Percentiles rank a stretch among this genome's conserved stretches.
phyloP scores from a whole-genome alignment of 2,329 filamentous ascomycete species.

The Colletotrichum sp. region DNA sequence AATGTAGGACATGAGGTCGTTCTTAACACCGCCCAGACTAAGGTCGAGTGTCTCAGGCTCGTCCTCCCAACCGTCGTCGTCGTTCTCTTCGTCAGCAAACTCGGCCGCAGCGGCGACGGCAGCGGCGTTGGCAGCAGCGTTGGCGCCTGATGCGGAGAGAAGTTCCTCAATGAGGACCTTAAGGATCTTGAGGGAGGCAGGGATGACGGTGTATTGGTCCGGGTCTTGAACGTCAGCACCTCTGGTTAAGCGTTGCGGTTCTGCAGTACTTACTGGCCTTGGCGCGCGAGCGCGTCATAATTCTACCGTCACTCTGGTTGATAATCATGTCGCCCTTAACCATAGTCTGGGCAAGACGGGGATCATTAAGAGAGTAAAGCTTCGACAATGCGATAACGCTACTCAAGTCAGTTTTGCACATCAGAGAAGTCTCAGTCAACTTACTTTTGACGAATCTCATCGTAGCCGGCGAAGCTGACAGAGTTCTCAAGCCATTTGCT shows the following conservation, averaged over 20 bases:
- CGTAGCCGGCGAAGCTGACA: constrained; percentile 95
- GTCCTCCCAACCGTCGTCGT: constrained; percentile 90
- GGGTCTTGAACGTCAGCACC: constrained; percentile 62
- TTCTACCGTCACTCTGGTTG: constrained; percentile 70
- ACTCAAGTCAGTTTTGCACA: neutral
- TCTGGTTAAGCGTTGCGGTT: constrained; percentile 23
- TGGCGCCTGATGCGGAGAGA: constrained; percentile 75
- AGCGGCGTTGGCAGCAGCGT: constrained; percentile 64
- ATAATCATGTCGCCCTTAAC: constrained; percentile 94
- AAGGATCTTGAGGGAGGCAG: constrained; percentile 91
- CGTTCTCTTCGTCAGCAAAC: constrained; percentile 67
- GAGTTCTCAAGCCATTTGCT: constrained; percentile 98
- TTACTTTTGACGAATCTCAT: constrained; percentile 95
- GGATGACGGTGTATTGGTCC: constrained; percentile 86
- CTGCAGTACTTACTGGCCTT: constrained; percentile 68
- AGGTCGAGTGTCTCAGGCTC: constrained; percentile 79
- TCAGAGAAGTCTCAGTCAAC: constrained; percentile 31
- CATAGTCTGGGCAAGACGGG: constrained; percentile 76
- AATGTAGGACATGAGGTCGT: constrained; percentile 81
- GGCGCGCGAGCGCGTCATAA: constrained; percentile 92
- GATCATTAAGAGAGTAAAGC: constrained; percentile 85
- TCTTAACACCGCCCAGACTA: constrained; percentile 69
- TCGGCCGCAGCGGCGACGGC: constrained; percentile 59
- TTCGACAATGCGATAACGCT: constrained; percentile 93
- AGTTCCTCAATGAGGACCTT: constrained; percentile 96